A percentile compares a stretch with the other conserved stretches of the same genome.
These are phyloP conservation scores for Aurinia saxatilis DNA, from an alignment of 345 rosid genomes.

Conservation along the genomic window DNA sequence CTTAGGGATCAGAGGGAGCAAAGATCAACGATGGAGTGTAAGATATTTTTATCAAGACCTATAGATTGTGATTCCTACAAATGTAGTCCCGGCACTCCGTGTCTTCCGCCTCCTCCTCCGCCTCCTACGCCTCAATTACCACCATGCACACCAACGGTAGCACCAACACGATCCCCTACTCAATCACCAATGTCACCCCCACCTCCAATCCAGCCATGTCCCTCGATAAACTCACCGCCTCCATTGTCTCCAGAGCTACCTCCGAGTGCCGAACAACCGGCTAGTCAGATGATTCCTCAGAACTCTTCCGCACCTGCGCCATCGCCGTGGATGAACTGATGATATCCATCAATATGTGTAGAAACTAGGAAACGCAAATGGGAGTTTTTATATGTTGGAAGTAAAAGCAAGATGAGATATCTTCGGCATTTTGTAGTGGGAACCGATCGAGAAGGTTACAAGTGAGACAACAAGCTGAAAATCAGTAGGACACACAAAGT, in stretches of 20 bases:
- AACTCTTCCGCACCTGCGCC: background rate
- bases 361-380: background rate
- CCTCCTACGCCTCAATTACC: background rate
- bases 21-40: slow-evolving; percentile 59
- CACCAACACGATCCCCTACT: slow-evolving; percentile 7
- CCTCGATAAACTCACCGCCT: slow-evolving; percentile 21
- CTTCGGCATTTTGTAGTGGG: too few relatives aligned
- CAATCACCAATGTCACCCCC: slow-evolving; percentile 2
- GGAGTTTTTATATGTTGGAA: too few relatives aligned
- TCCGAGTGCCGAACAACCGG: slow-evolving; percentile 24
- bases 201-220: slow-evolving; percentile 11
- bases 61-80: slow-evolving; percentile 42
- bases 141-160: slow-evolving; percentile 1
- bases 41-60: slow-evolving; percentile 40
- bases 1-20: slow-evolving; percentile 35
- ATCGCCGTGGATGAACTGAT: slow-evolving; percentile 17
- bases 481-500: too few relatives aligned
- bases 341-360: slow-evolving; percentile 2
- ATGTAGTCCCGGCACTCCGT: slow-evolving; percentile 29
- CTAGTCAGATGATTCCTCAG: slow-evolving; percentile 1
- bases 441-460: too few relatives aligned
- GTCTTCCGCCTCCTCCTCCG: slow-evolving; percentile 29
- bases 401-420: too few relatives aligned
- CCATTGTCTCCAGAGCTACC: slow-evolving; percentile 21
- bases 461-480: too few relatives aligned